Evolutionary conservation across 163 green algal species (phyloP), one percentile per base, ranked within the genome.

Genomic region (Prototheca wickerhamii): DNA sequence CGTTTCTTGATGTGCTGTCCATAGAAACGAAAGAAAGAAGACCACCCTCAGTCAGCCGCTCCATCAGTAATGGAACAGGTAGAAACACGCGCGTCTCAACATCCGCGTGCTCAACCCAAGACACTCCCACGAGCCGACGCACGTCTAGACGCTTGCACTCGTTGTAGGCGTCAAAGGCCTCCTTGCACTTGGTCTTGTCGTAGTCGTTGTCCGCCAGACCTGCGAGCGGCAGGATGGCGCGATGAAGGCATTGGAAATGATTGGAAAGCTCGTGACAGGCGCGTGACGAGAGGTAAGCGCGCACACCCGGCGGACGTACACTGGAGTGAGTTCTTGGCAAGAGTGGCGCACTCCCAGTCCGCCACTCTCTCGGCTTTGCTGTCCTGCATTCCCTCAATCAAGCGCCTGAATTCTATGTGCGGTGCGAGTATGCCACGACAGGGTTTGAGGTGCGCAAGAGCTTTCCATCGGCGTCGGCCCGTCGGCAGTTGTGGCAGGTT

Each of bases 201-300:
- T 77, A 74, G 6, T 70, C 52, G 60, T 79, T 79, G 29, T 65
- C 34, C 18, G 77, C 73, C 26, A 79, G 50, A 52, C 73, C 73
- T 79, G 69, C 17, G 37, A 28, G 20, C 52, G 42, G n/a, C n/a
- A 28, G 37, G 33, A 28, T 40, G 40, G 26, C 23, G 7, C 10
- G 37, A 12, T 46, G 37, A 46, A 21, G 10, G 37, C 12, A 21
- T 15, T 15, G 37, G 10, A 46, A 12, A 46, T 15, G 12, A 8
- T 46, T 15, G 10, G 37, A 46, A 8, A 46, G 37, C 37, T 46
- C 8, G 10, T 15, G 12, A 46, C 37, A 46, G 10, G 37, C 5
- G 18, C 18, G 25, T 29, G 44, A 5, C 2, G 18, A 26, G 18
- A 8, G 21, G 5, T 29, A 23, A 53, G 21, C 17, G 18, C 15